These are phyloP conservation scores for Mortierella sp. DNA, from an alignment of 371 early-diverging fungal genomes.

Conservation along the genomic window DNA sequence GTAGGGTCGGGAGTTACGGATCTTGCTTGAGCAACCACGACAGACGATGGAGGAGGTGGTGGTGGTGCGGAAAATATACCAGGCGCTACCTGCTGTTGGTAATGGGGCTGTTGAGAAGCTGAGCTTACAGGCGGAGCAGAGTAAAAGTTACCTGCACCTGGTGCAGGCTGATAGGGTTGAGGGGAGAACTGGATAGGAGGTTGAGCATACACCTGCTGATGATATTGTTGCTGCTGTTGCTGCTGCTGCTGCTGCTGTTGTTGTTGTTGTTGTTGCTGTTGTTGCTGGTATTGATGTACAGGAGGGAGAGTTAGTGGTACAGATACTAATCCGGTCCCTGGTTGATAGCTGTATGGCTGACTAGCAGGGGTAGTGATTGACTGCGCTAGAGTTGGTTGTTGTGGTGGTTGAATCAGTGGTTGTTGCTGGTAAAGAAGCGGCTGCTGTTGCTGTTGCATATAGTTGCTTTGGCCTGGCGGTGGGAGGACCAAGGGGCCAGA, in stretches of 20 bases:
- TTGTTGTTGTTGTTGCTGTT: neutral
- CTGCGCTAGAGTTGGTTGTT: neutral
- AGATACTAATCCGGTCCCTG: conserved; percentile 32
- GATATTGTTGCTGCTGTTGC: neutral
- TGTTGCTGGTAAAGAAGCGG: neutral
- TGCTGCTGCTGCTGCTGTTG: conserved; percentile 1
- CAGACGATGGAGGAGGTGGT: conserved; percentile 1
- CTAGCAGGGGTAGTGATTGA: conserved; percentile 20
- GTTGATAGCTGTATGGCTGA: conserved; percentile 31
- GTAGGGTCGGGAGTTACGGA: conserved; percentile 20
- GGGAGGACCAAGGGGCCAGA: conserved; percentile 4
- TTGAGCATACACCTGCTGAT: neutral
- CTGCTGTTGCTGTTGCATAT: conserved; percentile 10
- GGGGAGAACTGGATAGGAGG: neutral
- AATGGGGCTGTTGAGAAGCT: neutral
- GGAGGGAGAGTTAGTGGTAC: conserved; percentile 14
- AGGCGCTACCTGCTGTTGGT: conserved; percentile 3
- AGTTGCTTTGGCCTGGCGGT: neutral
- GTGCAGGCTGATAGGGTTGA: neutral
- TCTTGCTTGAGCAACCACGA: neutral
- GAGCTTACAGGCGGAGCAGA: neutral
- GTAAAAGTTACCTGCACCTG: neutral
- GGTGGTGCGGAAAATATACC: conserved; percentile 7
- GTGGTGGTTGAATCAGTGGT: neutral
- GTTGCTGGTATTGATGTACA: neutral